A percentile compares a stretch with the other conserved stretches of the same genome.
Conservation (phyloP, 2,329 filamentous ascomycete species). For the Phialemoniopsis sp. region DNA sequence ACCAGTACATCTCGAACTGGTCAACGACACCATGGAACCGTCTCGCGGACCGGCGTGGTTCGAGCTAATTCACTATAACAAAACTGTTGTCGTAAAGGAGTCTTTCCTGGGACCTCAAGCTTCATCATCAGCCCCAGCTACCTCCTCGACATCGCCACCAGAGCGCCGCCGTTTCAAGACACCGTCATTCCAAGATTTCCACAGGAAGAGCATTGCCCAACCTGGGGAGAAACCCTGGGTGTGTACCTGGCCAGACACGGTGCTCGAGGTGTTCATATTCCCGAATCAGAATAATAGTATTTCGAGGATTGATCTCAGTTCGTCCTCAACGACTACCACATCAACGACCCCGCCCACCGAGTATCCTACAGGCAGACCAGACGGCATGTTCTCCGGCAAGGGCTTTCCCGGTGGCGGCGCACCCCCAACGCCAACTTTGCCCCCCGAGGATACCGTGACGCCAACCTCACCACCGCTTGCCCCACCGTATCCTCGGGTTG, state of each 20-base stretch:
- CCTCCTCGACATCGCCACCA: slow-evolving; percentile 9
- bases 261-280: slow-evolving; percentile 54
- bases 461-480: slow-evolving; percentile 7
- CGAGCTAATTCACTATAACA: slow-evolving; percentile 45
- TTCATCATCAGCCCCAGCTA: slow-evolving; percentile 1
- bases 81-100: slow-evolving; percentile 50
- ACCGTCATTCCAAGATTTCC: slow-evolving; percentile 18
- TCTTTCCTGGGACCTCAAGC: slow-evolving; percentile 22
- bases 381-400: too few species aligned
- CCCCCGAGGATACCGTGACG: not conserved
- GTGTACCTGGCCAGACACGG: slow-evolving; percentile 53
- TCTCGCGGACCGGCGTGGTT: slow-evolving; percentile 51
- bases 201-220: slow-evolving; percentile 32
- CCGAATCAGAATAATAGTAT: slow-evolving; percentile 44
- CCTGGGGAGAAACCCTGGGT: slow-evolving; percentile 53
- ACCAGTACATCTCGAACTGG: slow-evolving; percentile 36
- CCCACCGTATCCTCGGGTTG: slow-evolving; percentile 42
- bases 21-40: slow-evolving; percentile 45
- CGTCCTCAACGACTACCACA: not conserved
- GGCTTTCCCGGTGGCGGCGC: not conserved
- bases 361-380: not conserved
- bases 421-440: not conserved
- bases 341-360: not conserved
- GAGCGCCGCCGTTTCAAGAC: slow-evolving; percentile 3
- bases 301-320: slow-evolving; percentile 6